Evolutionary conservation across 371 early-diverging fungal species (phyloP), one percentile per base, ranked within the genome.

Genomic region (Mortierella sp.): DNA sequence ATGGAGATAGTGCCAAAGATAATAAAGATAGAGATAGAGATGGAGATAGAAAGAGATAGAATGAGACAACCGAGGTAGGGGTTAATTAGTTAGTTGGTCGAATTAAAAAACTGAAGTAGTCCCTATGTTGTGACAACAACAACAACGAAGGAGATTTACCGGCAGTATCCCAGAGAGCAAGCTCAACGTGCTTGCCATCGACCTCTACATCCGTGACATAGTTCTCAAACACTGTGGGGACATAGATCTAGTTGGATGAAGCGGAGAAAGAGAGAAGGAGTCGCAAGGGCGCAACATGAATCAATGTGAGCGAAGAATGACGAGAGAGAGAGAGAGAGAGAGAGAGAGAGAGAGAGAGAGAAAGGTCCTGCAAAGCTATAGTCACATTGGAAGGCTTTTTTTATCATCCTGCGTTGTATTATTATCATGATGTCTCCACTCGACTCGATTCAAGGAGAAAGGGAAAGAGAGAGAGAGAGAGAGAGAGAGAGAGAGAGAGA

Each of bases 91-190:
- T 23, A 15, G 26, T 26, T 26, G 0, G 16, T n/a, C 30, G 25
- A 29, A 14, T 11, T 30, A 3, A 37, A 5, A 37, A 37, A 37
- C 37, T 5, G 9, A 37, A 9, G 37, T 37, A 9, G 37, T 37
- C 37, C 37, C 3, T 37, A 3, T 37, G 9, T 37, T 9, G 5
- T 3, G 37, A 9, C 3, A 37, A 5, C 37, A 37, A 37, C 5
- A 37, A 9, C 9, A 9, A 37, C 5, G 37, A 37, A 14, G 28
- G 43, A 9, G 55, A 57, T 50, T 75, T 91, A 84, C 97, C 97
- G 56, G 99, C 98, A 23, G 99, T 98, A 92, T 99, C 99, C 98
- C 99, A 98, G 50, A 99, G 85, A 37, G 97, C 96, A 37, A 99
- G 88, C 84, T 98, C 97, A 44, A 98, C 94, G 14, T 89, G 89